Percentiles rank a stretch among this genome's conserved stretches.
Conservation (phyloP, 1,139 yeast species). For the Candida sanyaensis region DNA sequence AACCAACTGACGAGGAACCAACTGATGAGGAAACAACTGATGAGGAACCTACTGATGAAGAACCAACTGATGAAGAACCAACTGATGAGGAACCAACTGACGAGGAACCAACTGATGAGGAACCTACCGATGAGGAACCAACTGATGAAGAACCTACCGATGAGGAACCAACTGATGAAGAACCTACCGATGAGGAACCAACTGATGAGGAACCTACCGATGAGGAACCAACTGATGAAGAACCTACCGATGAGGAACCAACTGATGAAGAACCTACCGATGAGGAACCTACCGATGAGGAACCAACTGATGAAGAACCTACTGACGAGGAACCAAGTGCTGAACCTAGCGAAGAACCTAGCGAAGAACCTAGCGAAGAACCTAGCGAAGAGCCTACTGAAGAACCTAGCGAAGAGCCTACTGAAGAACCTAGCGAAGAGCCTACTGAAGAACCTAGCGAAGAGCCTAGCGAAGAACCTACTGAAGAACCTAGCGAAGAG, state of each 20-base stretch:
- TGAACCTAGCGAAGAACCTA: not conserved
- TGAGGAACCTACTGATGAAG: no score
- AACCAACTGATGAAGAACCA: not conserved
- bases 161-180: not conserved
- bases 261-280: not conserved
- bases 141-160: not conserved
- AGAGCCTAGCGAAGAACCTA: no score
- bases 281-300: not conserved
- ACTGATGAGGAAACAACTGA: not conserved
- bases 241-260: not conserved
- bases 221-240: not conserved
- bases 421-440: not conserved
- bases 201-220: not conserved
- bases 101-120: not conserved
- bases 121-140: not conserved
- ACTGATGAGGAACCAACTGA: not conserved
- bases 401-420: not conserved
- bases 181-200: no score
- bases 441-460: not conserved
- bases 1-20: not conserved
- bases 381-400: not conserved
- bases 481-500: not conserved
- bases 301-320: not conserved
- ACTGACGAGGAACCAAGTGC: not conserved
- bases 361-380: no score